phyloP scores from a whole-genome alignment of 345 rosid genomes.

The Iberis pinnata region DNA sequence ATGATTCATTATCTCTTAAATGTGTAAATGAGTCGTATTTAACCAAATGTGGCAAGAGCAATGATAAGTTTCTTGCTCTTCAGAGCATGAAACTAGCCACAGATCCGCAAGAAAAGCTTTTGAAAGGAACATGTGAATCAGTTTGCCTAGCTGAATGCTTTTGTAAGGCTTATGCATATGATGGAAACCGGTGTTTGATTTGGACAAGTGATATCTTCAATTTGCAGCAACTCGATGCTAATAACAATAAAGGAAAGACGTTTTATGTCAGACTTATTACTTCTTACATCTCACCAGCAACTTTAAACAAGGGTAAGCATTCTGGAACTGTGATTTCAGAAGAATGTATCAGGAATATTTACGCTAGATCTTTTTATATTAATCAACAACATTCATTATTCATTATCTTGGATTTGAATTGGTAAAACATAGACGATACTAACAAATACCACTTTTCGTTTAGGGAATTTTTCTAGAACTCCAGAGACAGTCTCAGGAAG shows the following conservation, averaged over 20 bases:
- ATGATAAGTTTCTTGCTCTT: constrained; percentile 19
- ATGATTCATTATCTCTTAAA: too few relatives aligned
- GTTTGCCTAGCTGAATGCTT: constrained; percentile 41
- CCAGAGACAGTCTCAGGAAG: too few relatives aligned
- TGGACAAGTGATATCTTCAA: constrained; percentile 43
- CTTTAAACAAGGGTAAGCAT: too few relatives aligned
- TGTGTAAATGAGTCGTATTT: constrained; percentile 34
- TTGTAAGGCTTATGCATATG: constrained; percentile 53
- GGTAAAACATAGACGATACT: too few relatives aligned
- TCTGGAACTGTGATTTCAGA: too few relatives aligned
- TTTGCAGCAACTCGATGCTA: constrained; percentile 27
- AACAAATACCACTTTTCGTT: too few relatives aligned
- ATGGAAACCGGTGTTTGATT: constrained; percentile 30
- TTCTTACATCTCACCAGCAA: too few relatives aligned
- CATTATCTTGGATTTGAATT: too few relatives aligned
- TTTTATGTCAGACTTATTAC: constrained; percentile 41
- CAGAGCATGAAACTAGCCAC: constrained; percentile 23
- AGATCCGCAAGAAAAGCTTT: neutral
- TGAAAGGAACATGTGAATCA: constrained; percentile 34
- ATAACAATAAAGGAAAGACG: constrained; percentile 23
- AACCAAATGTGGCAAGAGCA: constrained; percentile 27
- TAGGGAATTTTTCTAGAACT: too few relatives aligned
- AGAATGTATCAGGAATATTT: too few relatives aligned
- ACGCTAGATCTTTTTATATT: too few relatives aligned
- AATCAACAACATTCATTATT: too few relatives aligned